A percentile compares a stretch with the other conserved stretches of the same genome.
These are phyloP conservation scores for Phytopythium delawarense DNA, from an alignment of 352 stramenopile genomes.

Conservation along the genomic window DNA sequence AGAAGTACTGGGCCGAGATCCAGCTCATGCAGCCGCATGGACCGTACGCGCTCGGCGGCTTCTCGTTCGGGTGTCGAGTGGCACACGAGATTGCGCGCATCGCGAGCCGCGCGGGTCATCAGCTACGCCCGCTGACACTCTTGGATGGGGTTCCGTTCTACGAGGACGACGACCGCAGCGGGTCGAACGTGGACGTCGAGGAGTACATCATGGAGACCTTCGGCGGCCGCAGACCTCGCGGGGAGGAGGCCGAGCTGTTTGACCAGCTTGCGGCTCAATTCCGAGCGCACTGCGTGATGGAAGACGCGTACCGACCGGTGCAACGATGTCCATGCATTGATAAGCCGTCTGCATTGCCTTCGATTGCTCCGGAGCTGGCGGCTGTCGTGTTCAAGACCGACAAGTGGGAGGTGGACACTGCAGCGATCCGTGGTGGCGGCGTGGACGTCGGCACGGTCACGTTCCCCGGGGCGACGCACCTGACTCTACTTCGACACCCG, in stretches of 20 bases:
- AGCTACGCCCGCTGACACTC: conserved; percentile 30
- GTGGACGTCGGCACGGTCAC: conserved; percentile 15
- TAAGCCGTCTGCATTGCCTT: background rate
- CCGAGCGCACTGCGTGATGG: conserved; percentile 31
- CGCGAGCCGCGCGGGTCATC: conserved; percentile 18
- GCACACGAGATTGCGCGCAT: conserved; percentile 36
- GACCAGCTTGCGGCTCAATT: conserved; percentile 32
- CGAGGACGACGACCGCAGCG: background rate
- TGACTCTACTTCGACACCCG: conserved; percentile 27
- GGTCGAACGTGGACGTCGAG: conserved; percentile 11
- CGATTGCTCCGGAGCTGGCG: conserved; percentile 9
- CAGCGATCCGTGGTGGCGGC: conserved; percentile 7
- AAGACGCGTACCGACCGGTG: conserved; percentile 28
- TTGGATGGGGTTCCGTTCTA: conserved; percentile 40
- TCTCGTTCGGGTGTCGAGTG: conserved; percentile 62
- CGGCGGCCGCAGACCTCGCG: conserved; percentile 9
- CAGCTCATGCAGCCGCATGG: conserved; percentile 22
- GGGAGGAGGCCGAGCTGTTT: conserved; percentile 14
- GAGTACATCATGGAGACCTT: conserved; percentile 9
- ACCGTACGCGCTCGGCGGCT: conserved; percentile 46
- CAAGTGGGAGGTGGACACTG: conserved; percentile 21
- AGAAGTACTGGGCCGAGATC: conserved; percentile 33
- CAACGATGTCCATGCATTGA: background rate
- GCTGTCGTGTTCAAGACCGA: conserved; percentile 35
- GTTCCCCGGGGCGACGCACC: conserved; percentile 23